Evolutionary conservation across 2,329 filamentous ascomycete genomes (phyloP).

Genomic region (Salinomyces thailandicus): DNA sequence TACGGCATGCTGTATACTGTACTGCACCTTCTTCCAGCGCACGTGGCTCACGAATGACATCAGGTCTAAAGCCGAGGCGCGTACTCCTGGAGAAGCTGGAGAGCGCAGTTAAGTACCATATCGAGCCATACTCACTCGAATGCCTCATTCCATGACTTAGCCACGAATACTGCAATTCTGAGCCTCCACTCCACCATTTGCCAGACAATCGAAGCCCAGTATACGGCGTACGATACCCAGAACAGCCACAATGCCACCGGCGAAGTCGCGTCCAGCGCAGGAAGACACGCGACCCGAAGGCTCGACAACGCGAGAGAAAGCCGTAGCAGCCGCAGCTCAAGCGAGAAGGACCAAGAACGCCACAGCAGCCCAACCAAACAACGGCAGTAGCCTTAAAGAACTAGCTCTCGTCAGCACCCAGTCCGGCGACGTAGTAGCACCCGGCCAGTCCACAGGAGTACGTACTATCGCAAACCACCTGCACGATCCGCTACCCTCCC

Average conservation of each 20-base stretch:
- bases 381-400: slow-evolving; percentile 19
- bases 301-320: slow-evolving; percentile 33
- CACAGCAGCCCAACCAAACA: slow-evolving; percentile 11
- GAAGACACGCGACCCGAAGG: slow-evolving; percentile 29
- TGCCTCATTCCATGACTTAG: background rate
- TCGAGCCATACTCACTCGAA: background rate
- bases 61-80: background rate
- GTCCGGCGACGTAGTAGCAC: slow-evolving; percentile 7
- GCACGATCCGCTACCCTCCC: background rate
- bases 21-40: no score
- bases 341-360: slow-evolving; percentile 28
- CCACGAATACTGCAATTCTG: background rate
- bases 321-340: slow-evolving; percentile 29
- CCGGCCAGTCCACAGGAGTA: slow-evolving; percentile 12
- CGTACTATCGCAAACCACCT: no score
- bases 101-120: background rate
- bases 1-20: no score
- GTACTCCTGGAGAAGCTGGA: background rate
- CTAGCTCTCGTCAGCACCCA: slow-evolving; percentile 17
- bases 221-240: background rate
- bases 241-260: slow-evolving; percentile 13
- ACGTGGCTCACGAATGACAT: background rate
- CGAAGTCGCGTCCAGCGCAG: slow-evolving; percentile 21
- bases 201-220: background rate
- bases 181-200: background rate